phyloP scores from a whole-genome alignment of 495 filamentous ascomycete genomes.

The Aspergillus incahuasiensis region DNA sequence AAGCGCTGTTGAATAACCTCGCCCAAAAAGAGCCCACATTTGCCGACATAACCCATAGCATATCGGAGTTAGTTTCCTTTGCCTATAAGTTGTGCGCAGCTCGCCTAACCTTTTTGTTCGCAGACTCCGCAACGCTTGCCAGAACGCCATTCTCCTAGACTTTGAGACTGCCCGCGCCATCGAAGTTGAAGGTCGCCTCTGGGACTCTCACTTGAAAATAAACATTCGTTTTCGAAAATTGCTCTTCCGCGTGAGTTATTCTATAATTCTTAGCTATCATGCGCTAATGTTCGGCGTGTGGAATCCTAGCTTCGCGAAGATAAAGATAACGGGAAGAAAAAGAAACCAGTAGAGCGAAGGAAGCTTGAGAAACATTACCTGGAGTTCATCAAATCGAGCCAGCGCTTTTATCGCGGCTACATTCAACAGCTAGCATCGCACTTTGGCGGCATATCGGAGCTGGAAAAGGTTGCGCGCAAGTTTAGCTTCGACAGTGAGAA shows the following conservation, averaged over 20 bases:
- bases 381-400: slow-evolving; percentile 77
- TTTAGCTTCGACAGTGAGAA: slow-evolving; percentile 58
- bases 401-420: slow-evolving; percentile 81
- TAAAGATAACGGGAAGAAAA: slow-evolving; percentile 49
- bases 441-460: slow-evolving; percentile 65
- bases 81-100: slow-evolving; percentile 17
- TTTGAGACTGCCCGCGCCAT: slow-evolving; percentile 61
- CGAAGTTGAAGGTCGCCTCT: slow-evolving; percentile 65
- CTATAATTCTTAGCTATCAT: background rate
- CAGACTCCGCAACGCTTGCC: slow-evolving; percentile 66
- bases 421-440: slow-evolving; percentile 72
- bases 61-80: slow-evolving; percentile 50
- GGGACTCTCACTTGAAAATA: slow-evolving; percentile 72
- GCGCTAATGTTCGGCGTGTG: slow-evolving; percentile 13
- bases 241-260: slow-evolving; percentile 42
- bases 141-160: slow-evolving; percentile 68
- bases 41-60: slow-evolving; percentile 52
- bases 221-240: slow-evolving; percentile 71
- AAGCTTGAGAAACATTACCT: slow-evolving; percentile 77
- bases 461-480: slow-evolving; percentile 64
- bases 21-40: slow-evolving; percentile 52
- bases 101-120: slow-evolving; percentile 18
- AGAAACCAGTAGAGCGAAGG: slow-evolving; percentile 68
- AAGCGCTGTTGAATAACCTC: slow-evolving; percentile 45
- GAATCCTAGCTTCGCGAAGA: slow-evolving; percentile 46